These are phyloP conservation scores for Fusarium dlaminii DNA, from an alignment of 2,329 filamentous ascomycete species.

Conservation along the genomic window DNA sequence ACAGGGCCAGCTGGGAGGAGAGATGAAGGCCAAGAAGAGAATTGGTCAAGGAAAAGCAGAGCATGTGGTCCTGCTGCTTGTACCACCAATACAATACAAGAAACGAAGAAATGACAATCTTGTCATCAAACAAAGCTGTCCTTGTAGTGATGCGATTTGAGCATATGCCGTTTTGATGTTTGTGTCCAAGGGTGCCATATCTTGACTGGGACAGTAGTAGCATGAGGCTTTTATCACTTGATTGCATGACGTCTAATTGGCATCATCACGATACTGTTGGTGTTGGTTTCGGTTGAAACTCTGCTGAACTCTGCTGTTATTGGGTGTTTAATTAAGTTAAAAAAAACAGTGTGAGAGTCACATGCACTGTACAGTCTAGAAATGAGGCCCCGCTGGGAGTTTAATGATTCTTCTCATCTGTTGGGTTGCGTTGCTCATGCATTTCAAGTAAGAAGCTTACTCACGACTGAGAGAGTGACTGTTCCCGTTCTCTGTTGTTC, in stretches of 20 bases:
- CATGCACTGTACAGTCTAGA: slow-evolving; percentile 35
- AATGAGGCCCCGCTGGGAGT: slow-evolving; percentile 34
- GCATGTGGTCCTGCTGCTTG: slow-evolving; percentile 45
- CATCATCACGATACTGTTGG: slow-evolving; percentile 21
- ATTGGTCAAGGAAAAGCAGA: slow-evolving; percentile 35
- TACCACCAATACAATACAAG: slow-evolving; percentile 41
- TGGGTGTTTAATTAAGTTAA: no score
- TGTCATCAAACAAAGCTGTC: slow-evolving; percentile 19
- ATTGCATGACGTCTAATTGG: slow-evolving; percentile 9
- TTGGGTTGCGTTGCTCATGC: slow-evolving; percentile 4
- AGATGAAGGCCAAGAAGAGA: slow-evolving; percentile 14
- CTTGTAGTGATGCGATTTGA: not conserved
- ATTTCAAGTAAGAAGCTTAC: slow-evolving; percentile 30
- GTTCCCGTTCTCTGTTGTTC: not conserved
- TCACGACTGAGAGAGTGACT: slow-evolving; percentile 7
- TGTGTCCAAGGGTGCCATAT: not conserved
- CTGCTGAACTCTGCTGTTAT: slow-evolving; percentile 1
- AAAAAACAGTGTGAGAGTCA: not conserved
- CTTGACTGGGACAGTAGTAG: not conserved
- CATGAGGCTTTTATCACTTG: not conserved
- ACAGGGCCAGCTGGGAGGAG: slow-evolving; percentile 22
- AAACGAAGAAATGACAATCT: slow-evolving; percentile 27
- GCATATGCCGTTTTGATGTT: not conserved
- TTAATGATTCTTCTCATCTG: slow-evolving; percentile 31
- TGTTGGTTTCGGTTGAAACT: slow-evolving; percentile 1